phyloP scores from a whole-genome alignment of 2,329 filamentous ascomycete species.

The Hypoxylon sp. region DNA sequence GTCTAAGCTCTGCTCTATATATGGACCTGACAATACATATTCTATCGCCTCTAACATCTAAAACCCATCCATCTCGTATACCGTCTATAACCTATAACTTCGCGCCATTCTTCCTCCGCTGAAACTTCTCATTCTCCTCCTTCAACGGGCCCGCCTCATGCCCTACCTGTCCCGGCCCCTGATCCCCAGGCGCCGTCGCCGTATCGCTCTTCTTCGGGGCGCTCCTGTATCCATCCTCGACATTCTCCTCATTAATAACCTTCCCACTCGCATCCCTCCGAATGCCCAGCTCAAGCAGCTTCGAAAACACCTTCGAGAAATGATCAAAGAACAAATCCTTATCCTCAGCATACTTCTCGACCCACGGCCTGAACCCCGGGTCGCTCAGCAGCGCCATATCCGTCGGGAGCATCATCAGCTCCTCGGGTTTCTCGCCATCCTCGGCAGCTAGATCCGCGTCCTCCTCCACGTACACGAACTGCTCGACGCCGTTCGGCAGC shows the following conservation, averaged over 20 bases:
- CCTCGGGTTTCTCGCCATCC: conserved; percentile 67
- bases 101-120: conserved; percentile 54
- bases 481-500: conserved; percentile 51
- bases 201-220: conserved; percentile 54
- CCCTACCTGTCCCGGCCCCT: conserved; percentile 51
- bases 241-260: conserved; percentile 70
- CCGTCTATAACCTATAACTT: conserved; percentile 54
- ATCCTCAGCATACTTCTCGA: conserved; percentile 71
- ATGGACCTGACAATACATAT: neutral
- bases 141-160: conserved; percentile 60
- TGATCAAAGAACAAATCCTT: conserved; percentile 74
- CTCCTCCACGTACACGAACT: conserved; percentile 73
- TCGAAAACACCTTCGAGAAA: conserved; percentile 71
- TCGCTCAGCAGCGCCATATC: conserved; percentile 73
- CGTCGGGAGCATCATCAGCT: conserved; percentile 77
- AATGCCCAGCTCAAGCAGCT: conserved; percentile 74
- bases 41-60: conserved; percentile 4
- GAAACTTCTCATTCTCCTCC: conserved; percentile 56
- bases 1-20: conserved; percentile 15
- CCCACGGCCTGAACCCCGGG: conserved; percentile 67
- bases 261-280: conserved; percentile 66
- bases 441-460: conserved; percentile 66
- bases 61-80: neutral
- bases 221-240: conserved; percentile 59
- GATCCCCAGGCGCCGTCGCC: conserved; percentile 52